phyloP scores from a whole-genome alignment of 169 alveolate species.

The Plasmodium knowlesi region DNA sequence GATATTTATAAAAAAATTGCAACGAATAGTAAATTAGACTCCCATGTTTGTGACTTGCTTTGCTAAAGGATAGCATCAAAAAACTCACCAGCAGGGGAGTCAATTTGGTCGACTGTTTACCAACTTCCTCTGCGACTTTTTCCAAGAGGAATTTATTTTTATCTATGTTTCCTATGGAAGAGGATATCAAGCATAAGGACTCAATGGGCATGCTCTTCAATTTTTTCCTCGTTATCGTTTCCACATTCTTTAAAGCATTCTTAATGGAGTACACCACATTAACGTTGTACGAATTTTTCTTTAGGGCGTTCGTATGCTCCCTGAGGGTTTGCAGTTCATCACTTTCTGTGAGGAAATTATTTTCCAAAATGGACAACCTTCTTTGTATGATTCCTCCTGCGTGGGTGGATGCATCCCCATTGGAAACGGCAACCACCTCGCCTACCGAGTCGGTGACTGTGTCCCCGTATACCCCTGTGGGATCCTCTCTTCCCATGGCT shows the following conservation, averaged over 20 bases:
- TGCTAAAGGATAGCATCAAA: conserved; percentile 79
- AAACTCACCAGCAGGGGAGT: conserved; percentile 82
- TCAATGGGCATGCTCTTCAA: conserved; percentile 56
- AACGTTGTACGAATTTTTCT: conserved; percentile 26
- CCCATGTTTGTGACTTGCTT: conserved; percentile 83
- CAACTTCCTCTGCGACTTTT: conserved; percentile 82
- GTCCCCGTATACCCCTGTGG: not conserved
- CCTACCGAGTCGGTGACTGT: not conserved
- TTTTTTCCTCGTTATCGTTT: conserved; percentile 44
- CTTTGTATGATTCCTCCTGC: not conserved
- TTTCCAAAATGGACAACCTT: conserved; percentile 16
- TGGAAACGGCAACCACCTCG: not conserved
- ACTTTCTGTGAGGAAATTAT: not conserved
- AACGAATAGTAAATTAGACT: conserved; percentile 80
- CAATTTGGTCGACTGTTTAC: conserved; percentile 77
- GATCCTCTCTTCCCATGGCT: not conserved
- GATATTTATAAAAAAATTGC: conserved; percentile 71
- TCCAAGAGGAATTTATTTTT: conserved; percentile 69
- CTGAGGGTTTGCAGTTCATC: conserved; percentile 33
- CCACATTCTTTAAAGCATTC: conserved; percentile 37
- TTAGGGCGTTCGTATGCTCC: conserved; percentile 35
- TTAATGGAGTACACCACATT: conserved; percentile 49
- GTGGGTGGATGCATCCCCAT: not conserved
- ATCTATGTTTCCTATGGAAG: conserved; percentile 32
- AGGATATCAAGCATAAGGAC: conserved; percentile 65